Conservation (phyloP, 495 filamentous ascomycete species). For the Geoglossum glabrum region DNA sequence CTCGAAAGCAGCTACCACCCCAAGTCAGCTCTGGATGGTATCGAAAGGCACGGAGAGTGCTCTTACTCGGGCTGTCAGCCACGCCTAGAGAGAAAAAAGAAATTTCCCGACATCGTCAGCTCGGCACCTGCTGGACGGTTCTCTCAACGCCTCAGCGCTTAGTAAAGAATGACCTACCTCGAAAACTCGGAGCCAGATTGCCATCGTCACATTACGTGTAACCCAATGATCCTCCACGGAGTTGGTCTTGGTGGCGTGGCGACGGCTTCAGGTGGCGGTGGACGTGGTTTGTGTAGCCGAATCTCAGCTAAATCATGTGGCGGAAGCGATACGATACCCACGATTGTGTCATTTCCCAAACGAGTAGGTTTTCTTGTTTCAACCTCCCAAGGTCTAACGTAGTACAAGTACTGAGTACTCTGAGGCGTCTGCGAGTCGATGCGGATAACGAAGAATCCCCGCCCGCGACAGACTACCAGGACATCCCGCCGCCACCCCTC, state of each 20-base stretch:
- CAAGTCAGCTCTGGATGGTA: background rate
- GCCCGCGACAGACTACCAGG: background rate
- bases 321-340: background rate
- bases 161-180: slow-evolving; percentile 22
- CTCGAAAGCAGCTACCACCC: slow-evolving; percentile 33
- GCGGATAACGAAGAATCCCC: background rate
- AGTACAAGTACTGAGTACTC: no score
- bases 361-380: background rate
- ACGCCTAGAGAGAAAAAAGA: slow-evolving; percentile 9
- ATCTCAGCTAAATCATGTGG: background rate
- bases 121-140: slow-evolving; percentile 1
- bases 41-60: background rate
- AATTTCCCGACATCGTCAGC: background rate
- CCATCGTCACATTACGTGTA: background rate
- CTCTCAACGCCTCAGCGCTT: slow-evolving; percentile 13
- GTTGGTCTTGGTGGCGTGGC: background rate
- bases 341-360: background rate
- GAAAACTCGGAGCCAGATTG: slow-evolving; percentile 23
- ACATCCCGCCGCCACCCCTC: background rate
- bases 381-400: no score
- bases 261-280: background rate
- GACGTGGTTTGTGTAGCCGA: background rate
- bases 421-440: background rate
- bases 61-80: slow-evolving; percentile 13
- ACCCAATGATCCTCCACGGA: background rate